Evolutionary conservation across 2,329 filamentous ascomycete species (phyloP).

Genomic region (Ceratocystis harringtonii): DNA sequence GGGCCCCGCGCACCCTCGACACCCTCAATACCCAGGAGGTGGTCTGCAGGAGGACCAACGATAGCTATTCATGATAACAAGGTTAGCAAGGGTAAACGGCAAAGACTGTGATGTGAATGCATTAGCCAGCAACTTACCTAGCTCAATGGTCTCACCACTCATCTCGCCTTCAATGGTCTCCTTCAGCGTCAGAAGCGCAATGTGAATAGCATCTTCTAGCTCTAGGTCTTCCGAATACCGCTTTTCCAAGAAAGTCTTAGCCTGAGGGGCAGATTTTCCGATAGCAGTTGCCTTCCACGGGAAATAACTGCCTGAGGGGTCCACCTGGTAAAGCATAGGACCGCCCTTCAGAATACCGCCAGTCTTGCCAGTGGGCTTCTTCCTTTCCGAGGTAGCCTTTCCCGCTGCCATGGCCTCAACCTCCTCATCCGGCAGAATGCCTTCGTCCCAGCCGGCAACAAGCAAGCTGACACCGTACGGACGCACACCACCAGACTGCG

Average conservation of each 20-base stretch:
- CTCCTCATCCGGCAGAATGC: constrained; percentile 72
- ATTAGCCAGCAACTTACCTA: constrained; percentile 46
- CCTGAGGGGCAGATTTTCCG: constrained; percentile 93
- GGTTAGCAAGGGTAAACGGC: constrained; percentile 20
- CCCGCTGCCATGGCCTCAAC: constrained; percentile 38
- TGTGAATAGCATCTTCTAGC: constrained; percentile 95
- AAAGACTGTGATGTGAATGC: not conserved
- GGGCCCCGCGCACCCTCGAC: constrained; percentile 73
- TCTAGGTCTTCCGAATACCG: constrained; percentile 94
- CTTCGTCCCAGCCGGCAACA: constrained; percentile 96
- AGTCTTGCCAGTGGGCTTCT: constrained; percentile 69
- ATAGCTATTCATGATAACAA: constrained; percentile 46
- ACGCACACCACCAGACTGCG: constrained; percentile 90
- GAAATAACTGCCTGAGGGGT: constrained; percentile 97
- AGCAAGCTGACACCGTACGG: constrained; percentile 93
- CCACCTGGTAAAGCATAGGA: constrained; percentile 95
- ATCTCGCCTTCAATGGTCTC: constrained; percentile 99
- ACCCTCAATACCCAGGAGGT: constrained; percentile 80
- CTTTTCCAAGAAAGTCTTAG: constrained; percentile 99
- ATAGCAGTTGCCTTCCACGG: constrained; percentile 99
- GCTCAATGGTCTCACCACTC: constrained; percentile 97
- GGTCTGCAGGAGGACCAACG: constrained; percentile 83
- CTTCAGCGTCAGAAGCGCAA: constrained; percentile 91
- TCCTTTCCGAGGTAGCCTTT: constrained; percentile 48
- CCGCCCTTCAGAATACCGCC: constrained; percentile 91